Percentiles rank a stretch among this genome's conserved stretches.
Conservation (phyloP, 306 rosid genomes). For the Lathyrus tuberosus region DNA sequence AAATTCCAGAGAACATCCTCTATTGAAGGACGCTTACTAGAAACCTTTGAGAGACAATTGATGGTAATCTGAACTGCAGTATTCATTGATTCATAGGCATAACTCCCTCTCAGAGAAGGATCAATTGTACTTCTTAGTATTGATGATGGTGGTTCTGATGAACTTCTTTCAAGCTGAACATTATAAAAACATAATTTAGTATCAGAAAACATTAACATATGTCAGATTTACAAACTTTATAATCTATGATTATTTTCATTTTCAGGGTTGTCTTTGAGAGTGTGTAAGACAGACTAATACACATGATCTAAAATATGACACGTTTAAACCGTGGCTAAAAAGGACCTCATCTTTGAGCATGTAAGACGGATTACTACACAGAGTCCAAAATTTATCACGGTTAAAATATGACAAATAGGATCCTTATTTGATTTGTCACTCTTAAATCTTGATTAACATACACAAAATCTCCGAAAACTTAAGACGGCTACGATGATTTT, state of each 20-base stretch:
- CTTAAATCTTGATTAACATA: no score
- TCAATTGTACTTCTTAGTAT: conserved; percentile 53
- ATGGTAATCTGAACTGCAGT: conserved; percentile 75
- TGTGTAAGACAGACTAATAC: no score
- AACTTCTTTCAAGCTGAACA: conserved; percentile 71
- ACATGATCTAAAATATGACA: no score
- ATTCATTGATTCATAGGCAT: conserved; percentile 78
- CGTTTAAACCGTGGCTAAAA: no score
- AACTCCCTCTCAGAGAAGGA: conserved; percentile 67
- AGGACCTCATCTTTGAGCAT: no score
- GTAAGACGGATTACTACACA: no score
- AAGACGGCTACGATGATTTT: neutral
- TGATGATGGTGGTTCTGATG: conserved; percentile 61
- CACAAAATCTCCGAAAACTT: no score
- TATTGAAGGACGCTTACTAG: conserved; percentile 77
- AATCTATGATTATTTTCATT: neutral
- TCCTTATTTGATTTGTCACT: no score
- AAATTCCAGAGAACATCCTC: conserved; percentile 93
- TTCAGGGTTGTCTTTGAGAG: no score
- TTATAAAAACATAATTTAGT: neutral
- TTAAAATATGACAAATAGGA: no score
- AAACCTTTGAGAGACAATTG: conserved; percentile 66
- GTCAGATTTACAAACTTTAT: neutral
- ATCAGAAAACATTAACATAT: neutral
- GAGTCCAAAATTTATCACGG: no score